Conservation (phyloP, 164 flowering plant genomes). For the Sextonia rubra region DNA sequence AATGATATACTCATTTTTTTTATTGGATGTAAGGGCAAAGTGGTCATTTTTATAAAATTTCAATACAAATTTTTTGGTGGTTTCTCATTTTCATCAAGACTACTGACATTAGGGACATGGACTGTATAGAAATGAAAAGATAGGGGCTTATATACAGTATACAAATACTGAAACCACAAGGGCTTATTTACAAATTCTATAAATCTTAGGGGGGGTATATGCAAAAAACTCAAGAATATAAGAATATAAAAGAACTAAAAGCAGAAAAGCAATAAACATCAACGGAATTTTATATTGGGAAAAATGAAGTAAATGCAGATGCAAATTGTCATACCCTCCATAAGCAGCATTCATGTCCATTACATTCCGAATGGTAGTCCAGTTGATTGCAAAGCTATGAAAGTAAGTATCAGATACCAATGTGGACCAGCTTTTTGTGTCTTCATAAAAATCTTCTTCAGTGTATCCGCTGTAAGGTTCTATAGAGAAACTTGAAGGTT, state of each 20-base stretch:
- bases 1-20: too few relatives aligned
- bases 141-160: too few relatives aligned
- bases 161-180: too few relatives aligned
- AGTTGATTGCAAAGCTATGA: constrained; percentile 51
- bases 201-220: too few relatives aligned
- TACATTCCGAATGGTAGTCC: constrained; percentile 76
- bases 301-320: background rate
- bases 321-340: constrained; percentile 74
- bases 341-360: constrained; percentile 98
- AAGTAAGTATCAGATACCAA: constrained; percentile 67
- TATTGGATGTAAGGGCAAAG: too few relatives aligned
- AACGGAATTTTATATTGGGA: background rate
- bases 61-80: too few relatives aligned
- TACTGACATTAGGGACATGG: too few relatives aligned
- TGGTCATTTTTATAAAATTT: too few relatives aligned
- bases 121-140: too few relatives aligned
- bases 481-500: constrained; percentile 50
- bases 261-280: background rate
- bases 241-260: background rate
- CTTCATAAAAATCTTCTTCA: constrained; percentile 44
- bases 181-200: too few relatives aligned
- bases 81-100: too few relatives aligned
- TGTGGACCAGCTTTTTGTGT: constrained; percentile 58
- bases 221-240: too few relatives aligned
- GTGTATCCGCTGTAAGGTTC: constrained; percentile 23